These are phyloP conservation scores for Fusarium staphyleae DNA, from an alignment of 2,329 filamentous ascomycete species.

Conservation along the genomic window DNA sequence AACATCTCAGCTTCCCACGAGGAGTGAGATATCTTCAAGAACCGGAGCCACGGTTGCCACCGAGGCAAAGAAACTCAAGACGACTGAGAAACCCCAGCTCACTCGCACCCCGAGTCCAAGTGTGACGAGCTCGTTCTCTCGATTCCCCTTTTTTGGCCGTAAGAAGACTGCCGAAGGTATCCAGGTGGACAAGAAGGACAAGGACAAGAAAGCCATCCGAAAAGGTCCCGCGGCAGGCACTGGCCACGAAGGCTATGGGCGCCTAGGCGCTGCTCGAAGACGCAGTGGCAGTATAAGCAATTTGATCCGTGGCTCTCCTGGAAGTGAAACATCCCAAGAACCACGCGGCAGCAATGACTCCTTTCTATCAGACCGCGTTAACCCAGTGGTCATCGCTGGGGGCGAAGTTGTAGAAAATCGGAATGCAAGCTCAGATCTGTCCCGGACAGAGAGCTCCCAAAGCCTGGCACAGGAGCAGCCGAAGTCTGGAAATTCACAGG, in stretches of 20 bases:
- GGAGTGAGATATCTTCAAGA: slow-evolving; percentile 28
- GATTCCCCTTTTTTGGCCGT: slow-evolving; percentile 81
- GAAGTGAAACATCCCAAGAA: slow-evolving; percentile 58
- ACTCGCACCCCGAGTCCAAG: slow-evolving; percentile 62
- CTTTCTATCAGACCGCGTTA: slow-evolving; percentile 68
- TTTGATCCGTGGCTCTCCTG: slow-evolving; percentile 53
- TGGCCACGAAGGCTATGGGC: slow-evolving; percentile 86
- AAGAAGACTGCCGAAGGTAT: slow-evolving; percentile 67
- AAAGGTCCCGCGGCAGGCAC: slow-evolving; percentile 92
- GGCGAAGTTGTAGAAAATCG: slow-evolving; percentile 68
- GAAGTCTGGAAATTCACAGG: slow-evolving; percentile 48
- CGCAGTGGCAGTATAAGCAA: slow-evolving; percentile 68
- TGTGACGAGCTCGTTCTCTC: slow-evolving; percentile 61
- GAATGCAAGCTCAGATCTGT: slow-evolving; percentile 60
- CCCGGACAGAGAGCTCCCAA: slow-evolving; percentile 58
- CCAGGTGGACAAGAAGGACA: slow-evolving; percentile 61
- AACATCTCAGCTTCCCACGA: slow-evolving; percentile 42
- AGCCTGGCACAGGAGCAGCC: slow-evolving; percentile 53
- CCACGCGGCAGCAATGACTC: slow-evolving; percentile 59
- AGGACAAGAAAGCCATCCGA: slow-evolving; percentile 49
- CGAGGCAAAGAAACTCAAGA: slow-evolving; percentile 32
- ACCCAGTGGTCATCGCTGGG: slow-evolving; percentile 71
- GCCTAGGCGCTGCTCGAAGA: slow-evolving; percentile 66
- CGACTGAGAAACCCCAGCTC: slow-evolving; percentile 28
- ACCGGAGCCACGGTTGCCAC: slow-evolving; percentile 11